These are phyloP conservation scores for Glycine tomentella DNA, from an alignment of 306 rosid genomes.

Conservation along the genomic window DNA sequence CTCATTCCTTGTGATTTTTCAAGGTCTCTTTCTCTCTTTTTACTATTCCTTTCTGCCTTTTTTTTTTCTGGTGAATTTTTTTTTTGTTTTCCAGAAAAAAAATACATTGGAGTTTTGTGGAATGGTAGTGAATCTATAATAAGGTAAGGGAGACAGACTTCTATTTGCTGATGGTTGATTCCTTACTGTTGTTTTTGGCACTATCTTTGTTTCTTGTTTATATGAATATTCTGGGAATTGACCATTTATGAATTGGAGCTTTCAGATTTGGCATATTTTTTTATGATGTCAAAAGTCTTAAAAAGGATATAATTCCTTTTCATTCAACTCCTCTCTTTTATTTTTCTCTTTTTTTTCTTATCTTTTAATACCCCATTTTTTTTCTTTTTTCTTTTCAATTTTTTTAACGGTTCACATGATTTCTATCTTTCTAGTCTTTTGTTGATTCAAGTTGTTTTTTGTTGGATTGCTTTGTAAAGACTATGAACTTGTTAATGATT, in stretches of 20 bases:
- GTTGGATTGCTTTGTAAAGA: neutral
- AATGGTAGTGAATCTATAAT: slow-evolving; percentile 32
- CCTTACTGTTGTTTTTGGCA: slow-evolving; percentile 31
- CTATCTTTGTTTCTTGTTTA: slow-evolving; percentile 24
- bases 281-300: neutral
- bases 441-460: neutral
- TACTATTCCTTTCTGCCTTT: neutral
- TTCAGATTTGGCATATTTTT: slow-evolving; percentile 32
- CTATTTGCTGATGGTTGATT: neutral
- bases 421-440: neutral
- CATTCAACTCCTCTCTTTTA: neutral
- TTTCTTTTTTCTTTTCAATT: neutral
- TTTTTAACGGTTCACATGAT: slow-evolving; percentile 25
- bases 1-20: neutral
- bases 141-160: too few relatives aligned
- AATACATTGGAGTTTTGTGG: neutral
- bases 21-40: slow-evolving; percentile 42
- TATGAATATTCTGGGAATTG: slow-evolving; percentile 44
- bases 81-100: neutral
- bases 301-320: slow-evolving; percentile 31
- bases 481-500: neutral
- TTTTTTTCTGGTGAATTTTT: neutral
- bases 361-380: neutral
- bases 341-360: neutral
- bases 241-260: slow-evolving; percentile 34